These are phyloP conservation scores for Pseudotulostoma volvatum DNA, from an alignment of 495 filamentous ascomycete genomes.

Conservation along the genomic window DNA sequence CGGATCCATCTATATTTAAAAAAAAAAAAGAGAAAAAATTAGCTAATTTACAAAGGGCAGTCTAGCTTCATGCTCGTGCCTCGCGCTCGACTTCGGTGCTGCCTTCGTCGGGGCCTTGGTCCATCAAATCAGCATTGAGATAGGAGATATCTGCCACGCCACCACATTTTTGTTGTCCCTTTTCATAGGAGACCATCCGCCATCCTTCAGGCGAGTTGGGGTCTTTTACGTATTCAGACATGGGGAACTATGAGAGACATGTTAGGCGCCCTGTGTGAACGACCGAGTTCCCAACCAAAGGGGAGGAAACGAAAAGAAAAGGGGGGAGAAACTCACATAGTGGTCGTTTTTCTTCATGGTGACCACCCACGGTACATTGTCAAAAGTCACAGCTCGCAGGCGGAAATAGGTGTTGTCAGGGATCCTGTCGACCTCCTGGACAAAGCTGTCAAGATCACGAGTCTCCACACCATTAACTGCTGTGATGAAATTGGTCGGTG, in stretches of 20 bases:
- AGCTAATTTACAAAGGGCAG: too few species aligned
- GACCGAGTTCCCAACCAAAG: too few species aligned
- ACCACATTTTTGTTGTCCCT: constrained; percentile 26
- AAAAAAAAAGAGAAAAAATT: too few species aligned
- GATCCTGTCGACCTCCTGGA: constrained; percentile 66
- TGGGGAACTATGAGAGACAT: constrained; percentile 45
- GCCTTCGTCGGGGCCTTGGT: constrained; percentile 18
- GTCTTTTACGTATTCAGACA: constrained; percentile 74
- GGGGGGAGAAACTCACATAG: constrained; percentile 38
- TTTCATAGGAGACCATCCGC: constrained; percentile 56
- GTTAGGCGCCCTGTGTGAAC: too few species aligned
- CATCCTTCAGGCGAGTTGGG: constrained; percentile 43
- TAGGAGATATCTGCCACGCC: constrained; percentile 22
- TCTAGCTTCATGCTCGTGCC: too few species aligned
- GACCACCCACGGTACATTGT: constrained; percentile 92
- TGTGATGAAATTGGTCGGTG: constrained; percentile 93
- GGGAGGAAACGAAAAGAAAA: not conserved
- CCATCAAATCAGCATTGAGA: constrained; percentile 33
- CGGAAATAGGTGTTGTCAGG: constrained; percentile 97
- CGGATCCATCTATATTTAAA: too few species aligned
- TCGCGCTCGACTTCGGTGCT: too few species aligned
- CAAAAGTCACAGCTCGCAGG: constrained; percentile 84
- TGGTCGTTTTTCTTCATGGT: constrained; percentile 99
- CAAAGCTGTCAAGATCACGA: constrained; percentile 60
- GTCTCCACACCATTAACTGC: constrained; percentile 82